Base-by-base conservation (phyloP, 331 rosid species). In the Quercus lobata region DNA sequence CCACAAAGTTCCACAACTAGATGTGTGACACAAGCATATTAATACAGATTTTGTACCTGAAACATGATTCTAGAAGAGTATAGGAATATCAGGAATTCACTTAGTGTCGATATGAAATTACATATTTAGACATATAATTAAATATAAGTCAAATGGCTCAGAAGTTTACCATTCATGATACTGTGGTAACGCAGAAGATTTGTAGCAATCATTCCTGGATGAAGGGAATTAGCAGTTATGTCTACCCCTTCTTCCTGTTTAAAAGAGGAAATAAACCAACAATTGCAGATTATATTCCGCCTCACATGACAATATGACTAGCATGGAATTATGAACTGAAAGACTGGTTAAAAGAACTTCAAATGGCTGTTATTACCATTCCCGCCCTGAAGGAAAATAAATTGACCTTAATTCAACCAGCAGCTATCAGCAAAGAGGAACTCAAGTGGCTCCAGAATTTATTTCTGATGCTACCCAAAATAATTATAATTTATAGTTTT, bases 131-230 rank as follows among this genome's bases (percentile, higher is more conserved):
- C 73, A 60, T 3, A 49, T 49, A 49, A 49, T 49, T 14, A 7
- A 66, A n/a, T n/a, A 49, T 24, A 25, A 76, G 78, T 53, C 35
- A 37, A 77, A 81, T 25, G 54, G 54, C 58, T 41, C 12, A 66
- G 55, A 55, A 46, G 77, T 76, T 83, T 83, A 90, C 99, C 96
- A 73, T 88, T 82, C 34, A 93, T 18, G 83, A 83, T 73, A 76
- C 87, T 65, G 72, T 88, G 92, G 84, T 85, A 22, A 63, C 97
- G 90, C 71, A 93, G 86, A 88, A 95, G 84, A 79, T 95, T 90
- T 80, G 98, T 95, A 76, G 66, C 19, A 80, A 95, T 92, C 74
- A 93, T 71, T 77, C 99, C 97, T 5, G 96, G 99, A 87, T 95
- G 99, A 89, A 93, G 85, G 72, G 98, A 76, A 77, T 90, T 91